Base-by-base conservation (phyloP, 345 rosid genomes). In the Brassica nigra region DNA sequence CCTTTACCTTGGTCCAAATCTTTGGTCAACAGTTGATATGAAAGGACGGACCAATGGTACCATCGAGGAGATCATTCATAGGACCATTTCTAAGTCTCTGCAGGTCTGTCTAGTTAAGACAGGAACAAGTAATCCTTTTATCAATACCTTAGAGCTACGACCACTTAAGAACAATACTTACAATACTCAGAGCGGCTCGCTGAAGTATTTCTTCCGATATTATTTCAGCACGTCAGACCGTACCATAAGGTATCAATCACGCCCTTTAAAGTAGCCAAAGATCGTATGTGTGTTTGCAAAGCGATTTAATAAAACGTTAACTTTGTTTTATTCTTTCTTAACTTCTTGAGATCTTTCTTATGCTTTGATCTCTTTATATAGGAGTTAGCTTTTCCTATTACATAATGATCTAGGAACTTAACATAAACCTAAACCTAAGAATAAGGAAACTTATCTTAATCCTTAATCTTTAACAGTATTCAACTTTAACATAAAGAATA, bases 91-190 rank as follows among this genome's bases (percentile, higher is more conserved):
- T 49, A 63, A 68, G 23, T 15, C 16, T 20, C 73, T 82, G 0
- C 75, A 82, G 14, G 62, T 82, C 10, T 82, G 84, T 69, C 73
- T 82, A 2, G 69, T 78, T 42, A 82, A 82, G 75, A 82, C 84
- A 66, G 78, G 78, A 36, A 12, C 76, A 57, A 82, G 34, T n/a
- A 31, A 44, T n/a, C 84, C 84, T 67, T 30, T 82, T 29, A 78
- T 82, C 33, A 73, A 59, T 47, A 61, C 33, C 18, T 61, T 82
- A 42, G 84, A 82, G 76, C 68, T 82, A 49, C 66, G 82, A 57
- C 82, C 82, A 39, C 71, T 82, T 27, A 8, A 44, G 6, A 74
- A 82, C 52, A 49, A 52, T 42, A 82, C 73, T 52, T 82, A 82
- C 63, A 66, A 67, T 69, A 78, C 82, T 63, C 84, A 78, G 28